phyloP scores from a whole-genome alignment of 768 basidiomycete genomes.

The Psilocybe tampanensis region DNA sequence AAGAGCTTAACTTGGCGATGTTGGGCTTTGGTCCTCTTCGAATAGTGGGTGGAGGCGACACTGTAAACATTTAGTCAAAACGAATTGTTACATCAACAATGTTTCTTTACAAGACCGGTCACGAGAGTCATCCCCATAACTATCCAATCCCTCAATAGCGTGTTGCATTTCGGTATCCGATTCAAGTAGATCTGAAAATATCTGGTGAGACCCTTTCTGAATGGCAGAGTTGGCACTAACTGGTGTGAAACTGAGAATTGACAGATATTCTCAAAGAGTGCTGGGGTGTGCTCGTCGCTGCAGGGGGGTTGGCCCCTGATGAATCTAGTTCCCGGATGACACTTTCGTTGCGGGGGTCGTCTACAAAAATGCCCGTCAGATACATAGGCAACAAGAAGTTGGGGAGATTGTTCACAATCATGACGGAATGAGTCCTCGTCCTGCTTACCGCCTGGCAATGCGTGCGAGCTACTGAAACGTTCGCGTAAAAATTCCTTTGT shows the following conservation, averaged over 20 bases:
- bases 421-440: slow-evolving; percentile 1
- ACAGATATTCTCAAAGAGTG: slow-evolving; percentile 57
- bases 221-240: slow-evolving; percentile 47
- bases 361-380: slow-evolving; percentile 7
- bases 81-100: not conserved
- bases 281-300: slow-evolving; percentile 58
- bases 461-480: slow-evolving; percentile 34
- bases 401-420: slow-evolving; percentile 6
- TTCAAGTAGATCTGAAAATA: slow-evolving; percentile 58
- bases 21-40: not conserved
- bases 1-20: not conserved
- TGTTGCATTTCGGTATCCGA: slow-evolving; percentile 75
- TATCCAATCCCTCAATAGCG: slow-evolving; percentile 57
- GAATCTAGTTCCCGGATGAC: slow-evolving; percentile 40
- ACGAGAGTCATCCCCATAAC: slow-evolving; percentile 44
- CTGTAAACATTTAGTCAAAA: not conserved
- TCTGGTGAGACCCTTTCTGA: slow-evolving; percentile 15
- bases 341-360: slow-evolving; percentile 40
- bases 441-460: not conserved
- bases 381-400: not conserved
- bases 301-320: slow-evolving; percentile 45
- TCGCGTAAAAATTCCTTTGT: slow-evolving; percentile 41
- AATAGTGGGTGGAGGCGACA: slow-evolving; percentile 2
- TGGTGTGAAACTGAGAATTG: slow-evolving; percentile 50
- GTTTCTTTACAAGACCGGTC: slow-evolving; percentile 18